Evolutionary conservation across 2,329 filamentous ascomycete genomes (phyloP).

Genomic region (Aspergillus sergii): DNA sequence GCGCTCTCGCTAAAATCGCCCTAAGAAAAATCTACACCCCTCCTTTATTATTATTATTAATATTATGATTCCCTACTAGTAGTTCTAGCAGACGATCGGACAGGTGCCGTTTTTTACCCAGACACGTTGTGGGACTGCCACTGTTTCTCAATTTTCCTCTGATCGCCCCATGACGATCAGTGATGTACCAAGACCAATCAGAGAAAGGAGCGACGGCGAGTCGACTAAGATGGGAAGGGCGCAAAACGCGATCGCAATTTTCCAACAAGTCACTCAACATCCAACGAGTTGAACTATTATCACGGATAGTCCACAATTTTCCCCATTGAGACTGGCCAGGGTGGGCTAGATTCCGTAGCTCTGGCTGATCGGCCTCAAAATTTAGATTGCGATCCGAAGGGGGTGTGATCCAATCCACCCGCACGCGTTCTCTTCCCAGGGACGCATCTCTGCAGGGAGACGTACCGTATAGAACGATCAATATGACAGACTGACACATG

Average conservation of each 20-base stretch:
- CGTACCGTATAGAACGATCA: neutral
- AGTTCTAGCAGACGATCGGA: neutral
- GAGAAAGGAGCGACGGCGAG: constrained; percentile 26
- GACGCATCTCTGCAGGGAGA: neutral
- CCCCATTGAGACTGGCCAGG: neutral
- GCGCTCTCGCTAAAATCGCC: constrained; percentile 9
- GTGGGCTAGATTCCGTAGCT: neutral
- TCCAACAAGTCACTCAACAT: neutral
- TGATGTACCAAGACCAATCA: constrained; percentile 25
- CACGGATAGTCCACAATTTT: neutral
- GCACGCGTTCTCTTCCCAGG: neutral
- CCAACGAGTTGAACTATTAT: neutral
- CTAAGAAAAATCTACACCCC: neutral
- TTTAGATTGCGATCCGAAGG: neutral
- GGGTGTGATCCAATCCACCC: neutral
- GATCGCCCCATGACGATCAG: constrained; percentile 33
- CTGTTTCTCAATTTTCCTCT: constrained; percentile 7
- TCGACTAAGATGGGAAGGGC: constrained; percentile 31
- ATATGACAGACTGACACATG: constrained; percentile 2
- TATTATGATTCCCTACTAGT: neutral
- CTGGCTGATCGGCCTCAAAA: neutral
- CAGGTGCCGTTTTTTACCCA: constrained; percentile 1
- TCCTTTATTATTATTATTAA: neutral
- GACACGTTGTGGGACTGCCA: constrained; percentile 20
- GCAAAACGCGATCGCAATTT: constrained; percentile 33